phyloP scores from a whole-genome alignment of 78 protist species.

The Dictyostelium citrinum region DNA sequence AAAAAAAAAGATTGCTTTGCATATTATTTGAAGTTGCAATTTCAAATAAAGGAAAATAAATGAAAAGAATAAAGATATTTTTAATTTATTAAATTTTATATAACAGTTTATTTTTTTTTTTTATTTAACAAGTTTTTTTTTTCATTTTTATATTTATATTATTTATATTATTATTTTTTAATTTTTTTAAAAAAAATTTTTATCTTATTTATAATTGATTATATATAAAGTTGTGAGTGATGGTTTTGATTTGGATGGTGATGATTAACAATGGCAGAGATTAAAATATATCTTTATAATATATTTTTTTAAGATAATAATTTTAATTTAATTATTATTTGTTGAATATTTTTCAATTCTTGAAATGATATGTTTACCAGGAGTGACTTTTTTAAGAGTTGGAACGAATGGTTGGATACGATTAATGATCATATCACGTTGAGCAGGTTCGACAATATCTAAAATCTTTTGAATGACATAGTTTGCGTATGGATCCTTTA shows the following conservation, averaged over 20 bases:
- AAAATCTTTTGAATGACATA: slow-evolving; percentile 96
- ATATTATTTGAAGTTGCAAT: background rate
- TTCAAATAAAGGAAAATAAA: background rate
- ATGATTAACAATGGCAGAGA: background rate
- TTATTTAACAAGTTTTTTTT: background rate
- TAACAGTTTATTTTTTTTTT: background rate
- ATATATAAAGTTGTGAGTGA: background rate
- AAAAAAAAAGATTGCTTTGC: too few species aligned
- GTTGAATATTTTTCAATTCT: slow-evolving; percentile 85
- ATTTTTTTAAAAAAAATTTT: background rate
- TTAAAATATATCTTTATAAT: background rate
- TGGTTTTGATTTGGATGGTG: background rate
- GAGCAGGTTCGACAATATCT: slow-evolving; percentile 84
- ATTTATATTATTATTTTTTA: background rate
- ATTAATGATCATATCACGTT: slow-evolving; percentile 63
- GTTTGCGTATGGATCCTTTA: slow-evolving; percentile 96
- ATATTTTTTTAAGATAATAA: background rate
- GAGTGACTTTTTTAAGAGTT: slow-evolving; percentile 84
- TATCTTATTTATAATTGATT: background rate
- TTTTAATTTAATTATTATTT: background rate
- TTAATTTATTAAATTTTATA: background rate
- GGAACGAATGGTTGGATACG: slow-evolving; percentile 78
- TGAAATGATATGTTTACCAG: slow-evolving; percentile 95
- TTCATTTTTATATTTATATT: background rate
- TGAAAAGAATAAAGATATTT: background rate